Evolutionary conservation across 495 filamentous ascomycete species (phyloP).

Genomic region (Acidomyces sp.): DNA sequence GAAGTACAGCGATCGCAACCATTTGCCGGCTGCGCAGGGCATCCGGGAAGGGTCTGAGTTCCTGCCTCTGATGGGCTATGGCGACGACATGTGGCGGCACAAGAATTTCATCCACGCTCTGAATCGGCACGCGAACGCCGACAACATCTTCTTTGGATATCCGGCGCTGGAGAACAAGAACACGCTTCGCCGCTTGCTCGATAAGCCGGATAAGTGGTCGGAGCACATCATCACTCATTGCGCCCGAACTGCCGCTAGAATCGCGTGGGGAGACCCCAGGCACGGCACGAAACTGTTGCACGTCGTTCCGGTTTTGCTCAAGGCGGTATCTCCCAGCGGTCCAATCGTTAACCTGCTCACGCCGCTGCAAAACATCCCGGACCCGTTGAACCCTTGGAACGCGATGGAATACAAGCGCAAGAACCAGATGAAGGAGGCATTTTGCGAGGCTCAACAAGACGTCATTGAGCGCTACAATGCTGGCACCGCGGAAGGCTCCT

Average conservation of each 20-base stretch:
- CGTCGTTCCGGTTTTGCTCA: conserved; percentile 3
- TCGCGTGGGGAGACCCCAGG: conserved; percentile 8
- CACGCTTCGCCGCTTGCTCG: conserved; percentile 5
- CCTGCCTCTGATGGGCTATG: not conserved
- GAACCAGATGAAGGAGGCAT: conserved; percentile 6
- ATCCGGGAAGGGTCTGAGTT: conserved; percentile 3
- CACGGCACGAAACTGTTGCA: conserved; percentile 7
- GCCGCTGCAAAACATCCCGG: not conserved
- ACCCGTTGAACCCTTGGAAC: conserved; percentile 1
- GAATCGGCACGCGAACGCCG: conserved; percentile 2
- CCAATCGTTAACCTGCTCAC: conserved; percentile 2
- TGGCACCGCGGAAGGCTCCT: conserved; percentile 7
- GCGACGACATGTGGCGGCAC: conserved; percentile 6
- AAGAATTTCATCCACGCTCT: conserved; percentile 10
- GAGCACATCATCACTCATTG: conserved; percentile 6
- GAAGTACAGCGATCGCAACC: conserved; percentile 3
- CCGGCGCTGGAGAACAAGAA: conserved; percentile 4
- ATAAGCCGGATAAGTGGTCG: conserved; percentile 5
- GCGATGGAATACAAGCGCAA: not conserved
- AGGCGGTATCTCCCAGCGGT: conserved; percentile 1
- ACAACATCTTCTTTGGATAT: conserved; percentile 5
- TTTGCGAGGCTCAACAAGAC: conserved; percentile 5
- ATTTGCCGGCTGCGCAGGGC: conserved; percentile 1
- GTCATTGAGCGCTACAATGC: conserved; percentile 2
- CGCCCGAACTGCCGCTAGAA: conserved; percentile 1